Evolutionary conservation across 352 stramenopile species (phyloP).

Genomic region (Globisporangium cederbergense): DNA sequence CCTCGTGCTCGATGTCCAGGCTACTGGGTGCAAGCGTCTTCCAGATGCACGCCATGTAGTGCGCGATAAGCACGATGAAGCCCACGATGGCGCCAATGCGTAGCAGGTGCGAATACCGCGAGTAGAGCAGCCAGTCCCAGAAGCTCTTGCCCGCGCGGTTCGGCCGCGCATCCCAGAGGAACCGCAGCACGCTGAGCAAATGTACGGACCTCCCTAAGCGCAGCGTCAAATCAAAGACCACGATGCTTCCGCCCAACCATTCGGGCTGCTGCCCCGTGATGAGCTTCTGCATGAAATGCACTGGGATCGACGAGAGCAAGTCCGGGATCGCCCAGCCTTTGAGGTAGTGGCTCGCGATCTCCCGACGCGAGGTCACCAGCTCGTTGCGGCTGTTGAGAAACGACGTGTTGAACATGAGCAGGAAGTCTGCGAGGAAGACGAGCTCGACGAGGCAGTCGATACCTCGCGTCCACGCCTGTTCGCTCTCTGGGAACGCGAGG

Average conservation of each 20-base stretch:
- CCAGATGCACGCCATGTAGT: conserved; percentile 56
- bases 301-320: conserved; percentile 1
- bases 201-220: too few species aligned
- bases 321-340: conserved; percentile 25
- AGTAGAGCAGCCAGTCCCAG: conserved; percentile 33
- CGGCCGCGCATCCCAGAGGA: too few species aligned
- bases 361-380: conserved; percentile 20
- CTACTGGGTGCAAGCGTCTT: conserved; percentile 37
- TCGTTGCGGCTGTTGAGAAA: conserved; percentile 26
- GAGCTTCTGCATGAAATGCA: too few species aligned
- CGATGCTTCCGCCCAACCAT: neutral
- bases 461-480: neutral
- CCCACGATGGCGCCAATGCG: conserved; percentile 31
- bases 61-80: conserved; percentile 37
- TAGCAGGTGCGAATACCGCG: conserved; percentile 29
- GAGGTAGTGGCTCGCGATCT: conserved; percentile 26
- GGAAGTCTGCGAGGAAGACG: conserved; percentile 24
- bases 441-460: conserved; percentile 24
- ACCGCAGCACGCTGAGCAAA: too few species aligned
- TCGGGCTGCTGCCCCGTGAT: too few species aligned
- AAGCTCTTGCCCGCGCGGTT: conserved; percentile 9
- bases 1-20: neutral
- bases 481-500: too few species aligned
- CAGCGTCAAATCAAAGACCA: neutral
- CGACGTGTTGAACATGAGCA: conserved; percentile 32